Percentiles rank a stretch among this genome's conserved stretches.
Evolutionary conservation across 73 alveolate genomes (phyloP).

Genomic region (Tetrahymena elliotti): DNA sequence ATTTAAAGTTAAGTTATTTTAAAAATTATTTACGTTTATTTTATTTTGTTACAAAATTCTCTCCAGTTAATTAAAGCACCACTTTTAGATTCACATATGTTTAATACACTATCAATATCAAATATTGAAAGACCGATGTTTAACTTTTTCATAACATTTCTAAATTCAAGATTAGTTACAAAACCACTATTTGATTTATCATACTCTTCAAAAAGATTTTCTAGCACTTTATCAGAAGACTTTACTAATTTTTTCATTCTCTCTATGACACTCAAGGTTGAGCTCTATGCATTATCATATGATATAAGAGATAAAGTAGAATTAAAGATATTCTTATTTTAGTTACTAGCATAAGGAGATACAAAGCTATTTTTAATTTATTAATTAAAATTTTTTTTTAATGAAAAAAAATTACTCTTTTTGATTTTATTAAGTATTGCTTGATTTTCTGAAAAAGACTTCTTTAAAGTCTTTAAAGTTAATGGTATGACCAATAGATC

Average conservation of each 20-base stretch:
- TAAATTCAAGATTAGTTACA: constrained; percentile 62
- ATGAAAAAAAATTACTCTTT: background rate
- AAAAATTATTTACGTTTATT: constrained; percentile 60
- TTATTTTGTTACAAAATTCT: constrained; percentile 54
- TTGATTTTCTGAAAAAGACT: background rate
- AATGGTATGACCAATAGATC: constrained; percentile 32
- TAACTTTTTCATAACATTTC: constrained; percentile 70
- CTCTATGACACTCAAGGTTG: constrained; percentile 1
- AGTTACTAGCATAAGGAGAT: background rate
- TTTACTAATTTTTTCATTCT: constrained; percentile 50
- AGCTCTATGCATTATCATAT: background rate
- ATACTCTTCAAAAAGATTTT: constrained; percentile 50
- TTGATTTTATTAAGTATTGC: background rate
- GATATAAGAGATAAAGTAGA: background rate
- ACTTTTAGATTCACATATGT: background rate
- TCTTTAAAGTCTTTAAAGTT: constrained; percentile 8
- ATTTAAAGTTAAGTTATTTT: constrained; percentile 54
- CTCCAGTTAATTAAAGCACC: constrained; percentile 34
- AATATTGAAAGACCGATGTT: constrained; percentile 64
- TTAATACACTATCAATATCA: constrained; percentile 67
- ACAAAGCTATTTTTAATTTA: background rate
- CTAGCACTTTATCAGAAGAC: constrained; percentile 36
- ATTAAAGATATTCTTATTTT: background rate
- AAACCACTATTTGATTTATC: constrained; percentile 68
- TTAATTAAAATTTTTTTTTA: constrained; percentile 13